These are phyloP conservation scores for Triticum urartu DNA, from an alignment of 176 grass and related monocot species.

Conservation along the genomic window DNA sequence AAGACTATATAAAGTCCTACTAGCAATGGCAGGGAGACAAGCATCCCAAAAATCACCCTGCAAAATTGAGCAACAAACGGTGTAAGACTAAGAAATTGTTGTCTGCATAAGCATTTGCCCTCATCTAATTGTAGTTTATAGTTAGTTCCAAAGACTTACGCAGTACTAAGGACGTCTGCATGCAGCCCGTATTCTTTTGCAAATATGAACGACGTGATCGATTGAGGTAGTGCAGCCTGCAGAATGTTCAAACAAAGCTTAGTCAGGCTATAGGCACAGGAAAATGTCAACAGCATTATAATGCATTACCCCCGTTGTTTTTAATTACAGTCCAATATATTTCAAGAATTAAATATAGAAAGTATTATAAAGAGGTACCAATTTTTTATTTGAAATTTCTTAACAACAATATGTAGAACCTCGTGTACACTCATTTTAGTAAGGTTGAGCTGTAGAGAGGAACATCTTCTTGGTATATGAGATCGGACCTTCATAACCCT, in stretches of 20 bases:
- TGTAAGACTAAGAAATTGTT: slow-evolving; percentile 29
- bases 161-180: slow-evolving; percentile 84
- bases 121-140: slow-evolving; percentile 12
- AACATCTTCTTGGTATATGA: background rate
- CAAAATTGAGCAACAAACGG: slow-evolving; percentile 40
- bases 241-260: slow-evolving; percentile 36
- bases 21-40: slow-evolving; percentile 75
- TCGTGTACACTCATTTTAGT: background rate
- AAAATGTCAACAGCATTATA: background rate
- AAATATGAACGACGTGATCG: slow-evolving; percentile 91
- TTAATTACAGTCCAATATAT: background rate
- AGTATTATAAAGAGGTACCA: background rate
- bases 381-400: background rate
- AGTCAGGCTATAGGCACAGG: slow-evolving; percentile 8
- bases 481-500: background rate
- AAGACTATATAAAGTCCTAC: slow-evolving; percentile 71
- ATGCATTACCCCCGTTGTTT: background rate
- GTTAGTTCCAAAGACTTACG: slow-evolving; percentile 63
- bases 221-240: slow-evolving; percentile 90
- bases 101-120: background rate
- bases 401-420: background rate
- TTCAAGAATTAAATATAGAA: background rate
- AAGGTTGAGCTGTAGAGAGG: background rate
- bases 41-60: slow-evolving; percentile 95
- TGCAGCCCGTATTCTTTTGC: slow-evolving; percentile 91